phyloP scores from a whole-genome alignment of 495 filamentous ascomycete species.

The Parathielavia hyrcaniae region DNA sequence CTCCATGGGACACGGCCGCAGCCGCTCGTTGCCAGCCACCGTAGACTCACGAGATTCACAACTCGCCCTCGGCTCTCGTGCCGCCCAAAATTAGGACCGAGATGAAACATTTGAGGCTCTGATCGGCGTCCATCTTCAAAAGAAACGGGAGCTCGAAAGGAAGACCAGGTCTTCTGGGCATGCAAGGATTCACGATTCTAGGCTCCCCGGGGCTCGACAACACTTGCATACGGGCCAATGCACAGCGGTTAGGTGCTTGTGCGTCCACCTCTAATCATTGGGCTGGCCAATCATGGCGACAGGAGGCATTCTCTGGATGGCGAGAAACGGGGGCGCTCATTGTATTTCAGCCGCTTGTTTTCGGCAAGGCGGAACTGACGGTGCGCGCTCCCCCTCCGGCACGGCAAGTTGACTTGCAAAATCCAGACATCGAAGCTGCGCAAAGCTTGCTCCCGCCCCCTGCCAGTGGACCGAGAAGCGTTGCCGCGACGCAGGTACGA shows the following conservation, averaged over 20 bases:
- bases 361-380: conserved; percentile 11
- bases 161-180: conserved; percentile 10
- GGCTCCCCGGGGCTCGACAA: conserved; percentile 19
- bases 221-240: conserved; percentile 38
- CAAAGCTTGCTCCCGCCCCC: background rate
- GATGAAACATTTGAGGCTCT: background rate
- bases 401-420: conserved; percentile 2
- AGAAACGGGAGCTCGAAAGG: background rate
- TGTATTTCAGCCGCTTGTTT: conserved; percentile 29
- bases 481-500: too few relatives aligned
- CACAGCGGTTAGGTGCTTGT: conserved; percentile 41
- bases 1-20: conserved; percentile 13
- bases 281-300: conserved; percentile 27
- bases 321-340: conserved; percentile 10
- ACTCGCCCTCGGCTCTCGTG: too few relatives aligned
- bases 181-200: conserved; percentile 32
- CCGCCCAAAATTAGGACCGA: conserved; percentile 19
- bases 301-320: background rate
- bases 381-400: conserved; percentile 5
- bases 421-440: background rate
- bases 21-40: conserved; percentile 6
- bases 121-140: conserved; percentile 4
- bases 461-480: too few relatives aligned
- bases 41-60: conserved; percentile 5
- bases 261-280: conserved; percentile 23